Evolutionary conservation across 2,329 filamentous ascomycete species (phyloP).

Genomic region (Aureobasidium mangrovei): DNA sequence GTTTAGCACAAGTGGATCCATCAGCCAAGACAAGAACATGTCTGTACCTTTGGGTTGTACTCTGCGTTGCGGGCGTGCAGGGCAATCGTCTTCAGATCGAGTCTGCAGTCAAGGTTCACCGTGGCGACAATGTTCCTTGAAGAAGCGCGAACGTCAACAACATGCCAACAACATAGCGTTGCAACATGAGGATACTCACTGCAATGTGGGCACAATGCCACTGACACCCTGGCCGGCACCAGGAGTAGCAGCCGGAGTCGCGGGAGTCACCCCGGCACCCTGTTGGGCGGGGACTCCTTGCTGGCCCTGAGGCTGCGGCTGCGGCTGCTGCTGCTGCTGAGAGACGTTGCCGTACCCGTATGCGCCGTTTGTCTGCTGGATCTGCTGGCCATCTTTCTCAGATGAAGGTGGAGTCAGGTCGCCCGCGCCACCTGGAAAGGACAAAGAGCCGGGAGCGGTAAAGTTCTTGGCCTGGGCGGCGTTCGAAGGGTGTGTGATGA

Average conservation of each 20-base stretch:
- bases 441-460: slow-evolving; percentile 83
- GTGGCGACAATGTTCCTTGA: slow-evolving; percentile 97
- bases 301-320: slow-evolving; percentile 3
- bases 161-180: slow-evolving; percentile 24
- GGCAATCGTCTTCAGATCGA: slow-evolving; percentile 98
- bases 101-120: slow-evolving; percentile 92
- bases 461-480: slow-evolving; percentile 93
- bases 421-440: slow-evolving; percentile 75
- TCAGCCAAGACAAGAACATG: slow-evolving; percentile 14
- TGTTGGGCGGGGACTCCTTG: slow-evolving; percentile 28
- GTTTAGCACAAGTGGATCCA: background rate
- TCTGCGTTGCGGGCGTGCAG: slow-evolving; percentile 96
- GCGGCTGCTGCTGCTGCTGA: slow-evolving; percentile 44
- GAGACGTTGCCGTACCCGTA: slow-evolving; percentile 42
- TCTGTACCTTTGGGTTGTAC: slow-evolving; percentile 89
- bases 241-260: slow-evolving; percentile 86
- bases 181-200: slow-evolving; percentile 64
- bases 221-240: slow-evolving; percentile 72
- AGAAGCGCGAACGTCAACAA: slow-evolving; percentile 31
- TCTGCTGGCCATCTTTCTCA: slow-evolving; percentile 54
- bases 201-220: slow-evolving; percentile 85
- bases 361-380: slow-evolving; percentile 40
- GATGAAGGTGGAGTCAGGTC: slow-evolving; percentile 74
- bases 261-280: slow-evolving; percentile 75
- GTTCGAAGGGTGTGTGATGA: slow-evolving; percentile 85